A percentile compares a stretch with the other conserved stretches of the same genome.
phyloP scores from a whole-genome alignment of 805 yeast genomes.

The Saccharomycopsis fodiens region DNA sequence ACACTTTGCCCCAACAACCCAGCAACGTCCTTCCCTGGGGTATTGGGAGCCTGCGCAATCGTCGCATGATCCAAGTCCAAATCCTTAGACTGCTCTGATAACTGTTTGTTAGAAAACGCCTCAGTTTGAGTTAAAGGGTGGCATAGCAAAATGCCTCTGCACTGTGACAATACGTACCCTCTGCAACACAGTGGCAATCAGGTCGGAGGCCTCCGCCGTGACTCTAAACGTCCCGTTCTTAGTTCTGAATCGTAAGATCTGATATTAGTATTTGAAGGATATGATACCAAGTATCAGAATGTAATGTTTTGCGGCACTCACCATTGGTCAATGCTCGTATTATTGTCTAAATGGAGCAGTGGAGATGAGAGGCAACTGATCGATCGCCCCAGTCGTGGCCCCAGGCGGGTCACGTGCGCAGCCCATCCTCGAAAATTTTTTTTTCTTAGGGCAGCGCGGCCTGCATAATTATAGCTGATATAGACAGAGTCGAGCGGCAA shows the following conservation, averaged over 20 bases:
- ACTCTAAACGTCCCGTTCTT: constrained; percentile 79
- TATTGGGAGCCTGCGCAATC: constrained; percentile 41
- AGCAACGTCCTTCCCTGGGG: constrained; percentile 34
- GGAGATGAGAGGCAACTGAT: no score
- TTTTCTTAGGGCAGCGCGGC: background rate
- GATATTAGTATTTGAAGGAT: background rate
- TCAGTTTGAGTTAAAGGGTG: no score
- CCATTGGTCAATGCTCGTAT: no score
- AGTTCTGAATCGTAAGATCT: constrained; percentile 75
- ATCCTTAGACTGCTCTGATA: constrained; percentile 29
- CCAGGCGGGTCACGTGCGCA: background rate
- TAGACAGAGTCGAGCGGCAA: no score
- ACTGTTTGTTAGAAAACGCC: constrained; percentile 24
- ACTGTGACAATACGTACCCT: constrained; percentile 26
- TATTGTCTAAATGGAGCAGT: no score
- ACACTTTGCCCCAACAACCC: constrained; percentile 31
- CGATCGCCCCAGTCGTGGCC: background rate
- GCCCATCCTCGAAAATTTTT: background rate
- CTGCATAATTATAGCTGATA: no score
- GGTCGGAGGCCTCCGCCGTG: constrained; percentile 36
- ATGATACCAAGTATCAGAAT: no score
- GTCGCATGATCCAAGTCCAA: constrained; percentile 27
- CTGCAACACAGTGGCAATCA: constrained; percentile 39
- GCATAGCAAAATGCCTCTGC: no score
- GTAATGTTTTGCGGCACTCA: no score